Percentiles rank a stretch among this genome's conserved stretches.
Evolutionary conservation across 208 protist species (phyloP).

Genomic region (Porcisia deanei): DNA sequence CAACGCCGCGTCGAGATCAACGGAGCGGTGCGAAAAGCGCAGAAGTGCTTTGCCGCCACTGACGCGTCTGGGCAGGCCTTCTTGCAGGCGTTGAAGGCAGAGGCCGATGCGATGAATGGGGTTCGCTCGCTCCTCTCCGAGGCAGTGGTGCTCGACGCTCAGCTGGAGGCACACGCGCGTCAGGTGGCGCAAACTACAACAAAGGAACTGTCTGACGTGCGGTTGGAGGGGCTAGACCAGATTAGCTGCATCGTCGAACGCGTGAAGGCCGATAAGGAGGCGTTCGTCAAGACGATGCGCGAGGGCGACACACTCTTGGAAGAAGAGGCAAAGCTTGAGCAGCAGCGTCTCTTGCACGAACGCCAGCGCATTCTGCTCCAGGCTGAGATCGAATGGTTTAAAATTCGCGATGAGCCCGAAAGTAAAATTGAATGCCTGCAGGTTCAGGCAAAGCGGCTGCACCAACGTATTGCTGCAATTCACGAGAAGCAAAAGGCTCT

Average conservation of each 20-base stretch:
- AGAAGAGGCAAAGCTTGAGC: slow-evolving; percentile 62
- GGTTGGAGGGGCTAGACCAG: slow-evolving; percentile 48
- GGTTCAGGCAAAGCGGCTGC: slow-evolving; percentile 36
- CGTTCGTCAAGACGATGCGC: slow-evolving; percentile 39
- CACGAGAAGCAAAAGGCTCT: slow-evolving; percentile 48
- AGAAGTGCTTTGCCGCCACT: slow-evolving; percentile 35
- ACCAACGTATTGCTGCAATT: slow-evolving; percentile 36
- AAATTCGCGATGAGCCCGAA: slow-evolving; percentile 64
- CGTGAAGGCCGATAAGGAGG: slow-evolving; percentile 36
- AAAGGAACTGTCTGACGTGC: slow-evolving; percentile 43
- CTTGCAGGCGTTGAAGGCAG: slow-evolving; percentile 28
- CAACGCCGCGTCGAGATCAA: slow-evolving; percentile 37
- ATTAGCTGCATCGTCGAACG: slow-evolving; percentile 27
- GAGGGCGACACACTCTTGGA: slow-evolving; percentile 54
- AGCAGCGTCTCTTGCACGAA: slow-evolving; percentile 52
- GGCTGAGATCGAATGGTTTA: slow-evolving; percentile 75
- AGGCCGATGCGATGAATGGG: slow-evolving; percentile 26
- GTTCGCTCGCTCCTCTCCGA: slow-evolving; percentile 34
- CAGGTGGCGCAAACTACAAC: slow-evolving; percentile 37
- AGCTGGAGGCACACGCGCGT: slow-evolving; percentile 37
- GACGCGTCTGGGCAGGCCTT: slow-evolving; percentile 37
- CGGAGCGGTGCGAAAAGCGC: slow-evolving; percentile 33
- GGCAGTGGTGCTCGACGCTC: slow-evolving; percentile 24
- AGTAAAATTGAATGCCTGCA: slow-evolving; percentile 36
- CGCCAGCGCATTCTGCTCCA: slow-evolving; percentile 72